Percentiles rank a stretch among this genome's conserved stretches.
Conservation (phyloP, 2,329 filamentous ascomycete genomes). For the Ophiostoma novo-ulmi region DNA sequence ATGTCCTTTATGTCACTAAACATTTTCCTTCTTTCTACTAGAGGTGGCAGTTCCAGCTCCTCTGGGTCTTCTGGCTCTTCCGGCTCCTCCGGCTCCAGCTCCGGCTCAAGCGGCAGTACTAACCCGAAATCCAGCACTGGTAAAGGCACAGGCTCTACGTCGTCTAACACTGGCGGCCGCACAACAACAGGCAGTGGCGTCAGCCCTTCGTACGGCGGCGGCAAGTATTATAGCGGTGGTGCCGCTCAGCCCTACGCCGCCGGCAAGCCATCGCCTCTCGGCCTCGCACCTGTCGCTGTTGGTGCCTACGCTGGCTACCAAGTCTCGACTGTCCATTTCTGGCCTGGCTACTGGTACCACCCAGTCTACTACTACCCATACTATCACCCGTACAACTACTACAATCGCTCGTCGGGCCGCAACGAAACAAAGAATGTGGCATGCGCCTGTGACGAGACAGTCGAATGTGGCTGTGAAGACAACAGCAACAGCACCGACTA, state of each 20-base stretch:
- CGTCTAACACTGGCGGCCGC: constrained; percentile 44
- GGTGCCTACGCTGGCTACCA: constrained; percentile 40
- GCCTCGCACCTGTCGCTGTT: constrained; percentile 51
- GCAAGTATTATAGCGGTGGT: constrained; percentile 63
- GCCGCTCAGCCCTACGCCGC: constrained; percentile 55
- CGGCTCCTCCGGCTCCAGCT: constrained; percentile 18
- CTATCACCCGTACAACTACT: constrained; percentile 44
- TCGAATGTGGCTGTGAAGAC: constrained; percentile 64
- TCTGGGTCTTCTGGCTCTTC: constrained; percentile 12
- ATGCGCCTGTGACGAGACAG: constrained; percentile 55
- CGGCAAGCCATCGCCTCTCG: constrained; percentile 46
- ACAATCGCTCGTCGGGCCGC: constrained; percentile 46
- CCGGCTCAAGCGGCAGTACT: constrained; percentile 21
- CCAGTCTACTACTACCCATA: constrained; percentile 59
- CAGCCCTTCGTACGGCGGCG: constrained; percentile 54
- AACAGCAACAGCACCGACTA: constrained; percentile 54
- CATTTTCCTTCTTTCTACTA: background rate
- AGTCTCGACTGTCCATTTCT: constrained; percentile 48
- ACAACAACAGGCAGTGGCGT: constrained; percentile 56
- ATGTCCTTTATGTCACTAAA: constrained; percentile 16
- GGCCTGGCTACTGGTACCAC: constrained; percentile 61
- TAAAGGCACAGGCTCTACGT: constrained; percentile 27
- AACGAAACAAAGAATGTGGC: constrained; percentile 57
- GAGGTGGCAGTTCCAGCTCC: constrained; percentile 10
- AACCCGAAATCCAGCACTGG: constrained; percentile 15